phyloP scores from a whole-genome alignment of 2,329 filamentous ascomycete genomes.

The Drechslerella stenobrocha region DNA sequence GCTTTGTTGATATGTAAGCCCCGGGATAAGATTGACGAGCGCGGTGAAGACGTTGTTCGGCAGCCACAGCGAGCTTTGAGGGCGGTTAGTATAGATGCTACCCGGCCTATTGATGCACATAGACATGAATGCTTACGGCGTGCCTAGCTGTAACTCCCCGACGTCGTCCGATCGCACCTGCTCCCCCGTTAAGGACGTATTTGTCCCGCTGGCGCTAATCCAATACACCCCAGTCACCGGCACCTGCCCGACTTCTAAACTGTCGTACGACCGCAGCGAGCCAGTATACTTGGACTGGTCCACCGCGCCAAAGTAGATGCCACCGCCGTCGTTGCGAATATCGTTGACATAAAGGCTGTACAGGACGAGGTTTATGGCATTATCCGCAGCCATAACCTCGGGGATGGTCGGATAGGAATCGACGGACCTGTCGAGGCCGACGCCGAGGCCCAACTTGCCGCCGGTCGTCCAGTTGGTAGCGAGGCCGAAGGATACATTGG shows the following conservation, averaged over 20 bases:
- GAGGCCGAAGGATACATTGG: slow-evolving; percentile 36
- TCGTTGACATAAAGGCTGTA: slow-evolving; percentile 42
- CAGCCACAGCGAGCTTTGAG: slow-evolving; percentile 33
- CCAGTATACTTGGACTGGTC: slow-evolving; percentile 34
- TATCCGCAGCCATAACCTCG: slow-evolving; percentile 19
- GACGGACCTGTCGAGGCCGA: slow-evolving; percentile 11
- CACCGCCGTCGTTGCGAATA: slow-evolving; percentile 37
- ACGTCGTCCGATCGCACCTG: not conserved
- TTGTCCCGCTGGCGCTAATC: slow-evolving; percentile 20
- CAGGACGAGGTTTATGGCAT: slow-evolving; percentile 23
- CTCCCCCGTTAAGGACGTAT: slow-evolving; percentile 12
- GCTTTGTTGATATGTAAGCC: slow-evolving; percentile 13
- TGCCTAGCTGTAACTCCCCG: slow-evolving; percentile 39
- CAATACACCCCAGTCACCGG: slow-evolving; percentile 27
- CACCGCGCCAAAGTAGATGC: slow-evolving; percentile 36
- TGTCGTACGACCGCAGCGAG: slow-evolving; percentile 13
- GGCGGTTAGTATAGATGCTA: too few species aligned
- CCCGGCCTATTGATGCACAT: too few species aligned
- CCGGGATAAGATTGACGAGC: slow-evolving; percentile 18
- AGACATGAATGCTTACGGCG: slow-evolving; percentile 21
- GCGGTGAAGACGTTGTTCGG: slow-evolving; percentile 24
- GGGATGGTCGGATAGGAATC: slow-evolving; percentile 32
- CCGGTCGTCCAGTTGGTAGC: slow-evolving; percentile 37
- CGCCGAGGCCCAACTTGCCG: slow-evolving; percentile 33
- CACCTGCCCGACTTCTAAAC: slow-evolving; percentile 17